Conservation (phyloP, 1,139 yeast genomes). For the Debaryomyces coudertii region DNA sequence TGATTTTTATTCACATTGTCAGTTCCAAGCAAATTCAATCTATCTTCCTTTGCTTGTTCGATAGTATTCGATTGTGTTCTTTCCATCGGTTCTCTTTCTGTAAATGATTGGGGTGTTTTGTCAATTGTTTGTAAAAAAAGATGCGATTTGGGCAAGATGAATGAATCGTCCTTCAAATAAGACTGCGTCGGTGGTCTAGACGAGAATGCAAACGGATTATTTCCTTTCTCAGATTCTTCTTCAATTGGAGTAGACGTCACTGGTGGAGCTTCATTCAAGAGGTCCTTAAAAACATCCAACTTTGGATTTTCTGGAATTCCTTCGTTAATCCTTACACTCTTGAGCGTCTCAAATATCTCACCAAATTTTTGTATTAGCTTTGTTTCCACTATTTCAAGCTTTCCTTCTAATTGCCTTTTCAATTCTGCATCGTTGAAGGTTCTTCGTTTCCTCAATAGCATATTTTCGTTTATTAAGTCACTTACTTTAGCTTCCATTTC, state of each 20-base stretch:
- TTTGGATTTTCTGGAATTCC: constrained; percentile 24
- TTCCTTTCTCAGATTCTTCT: constrained; percentile 11
- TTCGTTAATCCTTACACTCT: constrained; percentile 18
- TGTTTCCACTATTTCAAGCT: constrained; percentile 38
- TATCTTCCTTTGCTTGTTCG: background rate
- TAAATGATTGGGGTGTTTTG: background rate
- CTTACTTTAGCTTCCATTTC: constrained; percentile 54
- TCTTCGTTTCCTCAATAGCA: constrained; percentile 29
- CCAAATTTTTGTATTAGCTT: constrained; percentile 47
- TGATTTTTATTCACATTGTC: background rate
- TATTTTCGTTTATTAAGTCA: constrained; percentile 51
- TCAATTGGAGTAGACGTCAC: constrained; percentile 26
- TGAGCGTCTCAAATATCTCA: constrained; percentile 34
- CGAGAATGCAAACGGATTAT: background rate
- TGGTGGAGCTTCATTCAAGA: constrained; percentile 15
- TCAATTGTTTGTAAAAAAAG: constrained; percentile 1
- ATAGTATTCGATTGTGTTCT: background rate
- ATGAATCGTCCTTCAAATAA: background rate
- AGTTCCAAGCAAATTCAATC: background rate
- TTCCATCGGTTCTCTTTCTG: background rate
- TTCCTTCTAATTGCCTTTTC: constrained; percentile 14
- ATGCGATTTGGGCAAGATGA: constrained; percentile 8
- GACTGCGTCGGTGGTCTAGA: background rate
- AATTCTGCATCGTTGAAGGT: constrained; percentile 11
- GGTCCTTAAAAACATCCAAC: constrained; percentile 18